These are phyloP conservation scores for Trametes pubescens DNA, from an alignment of 1,284 basidiomycete genomes.

Conservation along the genomic window DNA sequence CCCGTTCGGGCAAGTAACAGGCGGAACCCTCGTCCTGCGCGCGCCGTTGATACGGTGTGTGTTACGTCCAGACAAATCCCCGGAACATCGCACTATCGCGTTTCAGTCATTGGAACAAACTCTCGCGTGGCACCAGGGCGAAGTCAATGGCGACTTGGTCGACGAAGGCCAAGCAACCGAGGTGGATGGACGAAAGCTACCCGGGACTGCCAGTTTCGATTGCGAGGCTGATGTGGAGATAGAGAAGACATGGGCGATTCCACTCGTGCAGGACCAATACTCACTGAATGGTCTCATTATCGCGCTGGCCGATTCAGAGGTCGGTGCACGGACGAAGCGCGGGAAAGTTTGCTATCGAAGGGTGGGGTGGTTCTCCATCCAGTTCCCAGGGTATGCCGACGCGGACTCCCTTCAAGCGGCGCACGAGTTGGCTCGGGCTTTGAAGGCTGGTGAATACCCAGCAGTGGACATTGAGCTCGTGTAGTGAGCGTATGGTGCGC, in stretches of 20 bases:
- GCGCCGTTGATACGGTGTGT: neutral
- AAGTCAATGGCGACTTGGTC: too few relatives aligned
- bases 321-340: too few relatives aligned
- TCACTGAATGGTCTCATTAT: neutral
- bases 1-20: neutral
- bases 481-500: too few relatives aligned
- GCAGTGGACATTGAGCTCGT: too few relatives aligned
- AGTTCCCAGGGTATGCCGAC: too few relatives aligned
- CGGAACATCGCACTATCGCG: neutral
- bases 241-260: neutral
- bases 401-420: too few relatives aligned
- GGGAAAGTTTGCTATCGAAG: neutral
- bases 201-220: neutral
- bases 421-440: too few relatives aligned
- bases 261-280: neutral
- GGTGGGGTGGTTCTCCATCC: neutral
- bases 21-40: slow-evolving; percentile 1
- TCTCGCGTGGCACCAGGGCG: neutral
- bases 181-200: too few relatives aligned
- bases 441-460: too few relatives aligned
- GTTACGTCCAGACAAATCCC: neutral
- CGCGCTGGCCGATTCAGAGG: neutral
- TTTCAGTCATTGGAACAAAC: neutral
- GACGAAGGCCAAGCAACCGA: too few relatives aligned
- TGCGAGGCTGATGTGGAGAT: neutral